phyloP scores from a whole-genome alignment of 2,329 filamentous ascomycete genomes.

The Eutypella sp. region DNA sequence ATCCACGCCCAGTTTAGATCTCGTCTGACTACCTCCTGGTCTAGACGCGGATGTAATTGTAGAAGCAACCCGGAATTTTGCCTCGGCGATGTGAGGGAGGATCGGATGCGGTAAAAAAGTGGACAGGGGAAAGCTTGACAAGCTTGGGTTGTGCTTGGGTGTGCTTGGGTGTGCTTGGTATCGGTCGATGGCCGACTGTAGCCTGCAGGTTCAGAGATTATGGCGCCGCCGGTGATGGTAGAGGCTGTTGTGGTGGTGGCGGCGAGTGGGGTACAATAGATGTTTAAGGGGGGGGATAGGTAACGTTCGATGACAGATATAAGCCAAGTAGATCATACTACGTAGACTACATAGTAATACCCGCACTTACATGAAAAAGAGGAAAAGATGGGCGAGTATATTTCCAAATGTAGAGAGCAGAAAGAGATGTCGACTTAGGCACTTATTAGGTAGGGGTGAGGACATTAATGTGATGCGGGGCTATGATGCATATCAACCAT shows the following conservation, averaged over 20 bases:
- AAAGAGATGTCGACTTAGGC: neutral
- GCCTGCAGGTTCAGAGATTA: neutral
- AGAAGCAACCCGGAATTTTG: neutral
- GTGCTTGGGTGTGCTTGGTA: too few species aligned
- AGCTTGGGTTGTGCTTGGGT: too few species aligned
- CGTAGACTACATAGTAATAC: too few species aligned
- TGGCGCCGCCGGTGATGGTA: neutral
- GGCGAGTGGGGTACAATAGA: too few species aligned
- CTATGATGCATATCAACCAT: neutral
- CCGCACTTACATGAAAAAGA: too few species aligned
- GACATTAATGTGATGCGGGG: neutral
- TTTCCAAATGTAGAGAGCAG: too few species aligned
- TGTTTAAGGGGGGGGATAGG: too few species aligned
- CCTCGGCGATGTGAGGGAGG: neutral
- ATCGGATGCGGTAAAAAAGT: neutral
- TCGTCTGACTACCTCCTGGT: too few species aligned
- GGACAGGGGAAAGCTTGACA: neutral
- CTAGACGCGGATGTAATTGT: too few species aligned
- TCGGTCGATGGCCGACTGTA: neutral
- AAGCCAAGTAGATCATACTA: too few species aligned
- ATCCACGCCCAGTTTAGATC: neutral
- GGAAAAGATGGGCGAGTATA: too few species aligned
- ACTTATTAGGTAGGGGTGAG: neutral
- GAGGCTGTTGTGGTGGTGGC: neutral
- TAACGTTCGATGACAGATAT: too few species aligned